A percentile compares a stretch with the other conserved stretches of the same genome.
phyloP scores from a whole-genome alignment of 2,329 filamentous ascomycete genomes.

The Graphiopsis chlorocephala region DNA sequence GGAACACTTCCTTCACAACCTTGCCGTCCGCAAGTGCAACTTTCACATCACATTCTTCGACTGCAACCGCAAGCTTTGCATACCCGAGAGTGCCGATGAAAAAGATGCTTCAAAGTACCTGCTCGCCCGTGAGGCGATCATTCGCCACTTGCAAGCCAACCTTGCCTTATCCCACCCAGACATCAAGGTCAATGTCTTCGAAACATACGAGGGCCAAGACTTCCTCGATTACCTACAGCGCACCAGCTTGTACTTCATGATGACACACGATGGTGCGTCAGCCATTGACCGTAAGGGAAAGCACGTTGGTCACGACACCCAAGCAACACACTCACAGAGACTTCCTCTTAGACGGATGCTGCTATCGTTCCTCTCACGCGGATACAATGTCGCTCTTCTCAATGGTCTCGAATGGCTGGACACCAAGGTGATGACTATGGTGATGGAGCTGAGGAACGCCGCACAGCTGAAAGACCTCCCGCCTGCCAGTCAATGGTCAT shows the following conservation, averaged over 20 bases:
- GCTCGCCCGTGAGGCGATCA: slow-evolving; percentile 61
- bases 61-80: slow-evolving; percentile 53
- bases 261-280: slow-evolving; percentile 62
- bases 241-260: slow-evolving; percentile 62
- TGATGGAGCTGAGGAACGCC: slow-evolving; percentile 36
- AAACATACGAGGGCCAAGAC: slow-evolving; percentile 45
- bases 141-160: slow-evolving; percentile 58
- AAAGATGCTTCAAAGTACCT: slow-evolving; percentile 52
- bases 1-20: slow-evolving; percentile 61
- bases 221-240: slow-evolving; percentile 57
- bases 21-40: slow-evolving; percentile 63
- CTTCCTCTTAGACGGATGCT: slow-evolving; percentile 49
- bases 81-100: slow-evolving; percentile 45
- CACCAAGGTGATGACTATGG: slow-evolving; percentile 58
- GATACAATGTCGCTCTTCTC: slow-evolving; percentile 62
- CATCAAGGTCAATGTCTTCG: slow-evolving; percentile 49
- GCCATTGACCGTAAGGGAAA: slow-evolving; percentile 25
- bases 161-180: slow-evolving; percentile 38
- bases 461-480: slow-evolving; percentile 7
- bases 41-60: slow-evolving; percentile 72
- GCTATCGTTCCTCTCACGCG: slow-evolving; percentile 52
- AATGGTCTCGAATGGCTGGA: slow-evolving; percentile 63
- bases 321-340: slow-evolving; percentile 21
- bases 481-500: neutral
- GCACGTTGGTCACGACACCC: slow-evolving; percentile 18